These are phyloP conservation scores for Coriaria nepalensis DNA, from an alignment of 306 rosid species.

Conservation along the genomic window DNA sequence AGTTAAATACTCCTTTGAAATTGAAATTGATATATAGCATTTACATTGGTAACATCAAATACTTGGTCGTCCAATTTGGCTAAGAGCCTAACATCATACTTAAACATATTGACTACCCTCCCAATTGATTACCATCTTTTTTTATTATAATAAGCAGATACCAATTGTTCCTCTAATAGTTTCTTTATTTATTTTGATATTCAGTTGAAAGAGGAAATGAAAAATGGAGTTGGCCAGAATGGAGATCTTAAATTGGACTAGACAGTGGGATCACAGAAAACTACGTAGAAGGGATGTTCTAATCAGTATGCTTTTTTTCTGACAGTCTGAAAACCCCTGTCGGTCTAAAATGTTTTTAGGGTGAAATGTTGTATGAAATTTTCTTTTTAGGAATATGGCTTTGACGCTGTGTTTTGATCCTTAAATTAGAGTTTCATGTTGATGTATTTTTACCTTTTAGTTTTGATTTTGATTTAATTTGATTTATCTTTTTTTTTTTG, in stretches of 20 bases:
- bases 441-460: no score
- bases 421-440: no score
- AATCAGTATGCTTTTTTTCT: conserved; percentile 8
- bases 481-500: no score
- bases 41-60: background rate
- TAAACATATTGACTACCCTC: background rate
- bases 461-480: no score
- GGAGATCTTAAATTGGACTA: conserved; percentile 42
- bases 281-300: conserved; percentile 12
- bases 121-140: conserved; percentile 5
- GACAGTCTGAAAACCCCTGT: no score
- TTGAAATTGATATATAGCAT: background rate
- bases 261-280: conserved; percentile 11
- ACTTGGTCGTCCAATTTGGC: no score
- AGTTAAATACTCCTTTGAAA: conserved; percentile 2
- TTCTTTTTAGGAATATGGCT: no score
- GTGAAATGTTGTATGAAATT: no score
- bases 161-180: conserved; percentile 4
- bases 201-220: conserved; percentile 63
- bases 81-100: no score
- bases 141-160: background rate
- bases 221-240: conserved; percentile 14
- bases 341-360: no score
- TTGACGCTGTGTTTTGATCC: no score
- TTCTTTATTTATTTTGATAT: conserved; percentile 13